These are phyloP conservation scores for Exophiala phaeomuriformis DNA, from an alignment of 2,329 filamentous ascomycete species.

Conservation along the genomic window DNA sequence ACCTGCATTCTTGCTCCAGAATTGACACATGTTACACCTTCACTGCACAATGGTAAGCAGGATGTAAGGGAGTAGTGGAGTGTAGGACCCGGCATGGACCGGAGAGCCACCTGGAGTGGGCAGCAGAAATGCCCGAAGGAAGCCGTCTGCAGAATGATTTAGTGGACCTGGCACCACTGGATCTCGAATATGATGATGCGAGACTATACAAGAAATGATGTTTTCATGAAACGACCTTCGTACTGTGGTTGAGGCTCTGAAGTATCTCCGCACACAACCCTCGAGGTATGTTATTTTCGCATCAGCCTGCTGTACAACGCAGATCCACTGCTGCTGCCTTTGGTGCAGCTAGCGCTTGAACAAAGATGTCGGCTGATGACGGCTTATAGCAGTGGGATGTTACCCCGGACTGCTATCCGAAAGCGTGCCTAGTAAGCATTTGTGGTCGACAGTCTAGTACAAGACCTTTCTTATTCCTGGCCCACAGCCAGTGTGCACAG, in stretches of 20 bases:
- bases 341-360: too few relatives aligned
- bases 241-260: too few relatives aligned
- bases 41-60: background rate
- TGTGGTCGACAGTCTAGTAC: background rate
- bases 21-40: background rate
- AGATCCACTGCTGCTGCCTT: too few relatives aligned
- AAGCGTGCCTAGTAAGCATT: background rate
- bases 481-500: background rate
- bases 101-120: background rate
- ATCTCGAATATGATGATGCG: background rate
- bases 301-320: too few relatives aligned
- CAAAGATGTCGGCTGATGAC: background rate
- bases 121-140: background rate
- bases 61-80: background rate
- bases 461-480: background rate
- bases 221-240: too few relatives aligned
- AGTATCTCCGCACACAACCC: too few relatives aligned
- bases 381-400: background rate
- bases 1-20: background rate
- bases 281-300: too few relatives aligned
- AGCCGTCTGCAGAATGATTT: background rate
- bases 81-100: constrained; percentile 6
- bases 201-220: too few relatives aligned
- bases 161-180: background rate
- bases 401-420: background rate